Base-by-base conservation (phyloP, 441 rosid species). In the Croton laevigatus region DNA sequence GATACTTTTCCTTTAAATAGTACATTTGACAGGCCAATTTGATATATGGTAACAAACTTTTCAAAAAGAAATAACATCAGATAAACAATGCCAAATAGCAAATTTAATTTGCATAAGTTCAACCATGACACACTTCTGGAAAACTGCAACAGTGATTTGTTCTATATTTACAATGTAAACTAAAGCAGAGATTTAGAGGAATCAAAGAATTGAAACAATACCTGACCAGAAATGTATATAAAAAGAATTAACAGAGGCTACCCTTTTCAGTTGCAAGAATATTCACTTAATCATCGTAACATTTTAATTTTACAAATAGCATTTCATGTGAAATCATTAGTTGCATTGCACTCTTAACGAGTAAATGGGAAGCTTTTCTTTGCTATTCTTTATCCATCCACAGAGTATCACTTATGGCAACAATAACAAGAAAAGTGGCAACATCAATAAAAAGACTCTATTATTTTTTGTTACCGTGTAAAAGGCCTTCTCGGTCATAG, bases 401-500 rank as follows among this genome's bases (percentile, higher is more conserved):
- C 51, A 63, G 12, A 49, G 27, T 19, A 54, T 32, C 19, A 54
- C 59, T 57, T 3, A 57, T 55, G 23, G 23, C 8, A 3, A 57
- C 17, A 27, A 27, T 23, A 32, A 57, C 12, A 57, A 23, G 37
- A 57, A 57, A 0, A 57, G 17, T 4, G 4, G 27, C 13, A 27
- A 57, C 20, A 54, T 3, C 34, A 54, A 7, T 22, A 22, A 54
- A 6, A 20, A 22, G 22, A 19, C 13, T 53, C 1, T 55, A 11
- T 34, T 57, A 13, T 6, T 32, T 14, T 19, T 22, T 4, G 44
- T 65, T 76, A 89, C 91, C 87, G 40, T 87, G 85, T 69, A 85
- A 68, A 13, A 87, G 84, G 70, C 88, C 88, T 70, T 74, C 81
- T 42, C 86, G 75, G 53, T 82, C 81, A 44, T 58, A 72, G 55